Evolutionary conservation across 2,329 filamentous ascomycete species (phyloP), one percentile per base, ranked within the genome.

Genomic region (Fusarium sp.): DNA sequence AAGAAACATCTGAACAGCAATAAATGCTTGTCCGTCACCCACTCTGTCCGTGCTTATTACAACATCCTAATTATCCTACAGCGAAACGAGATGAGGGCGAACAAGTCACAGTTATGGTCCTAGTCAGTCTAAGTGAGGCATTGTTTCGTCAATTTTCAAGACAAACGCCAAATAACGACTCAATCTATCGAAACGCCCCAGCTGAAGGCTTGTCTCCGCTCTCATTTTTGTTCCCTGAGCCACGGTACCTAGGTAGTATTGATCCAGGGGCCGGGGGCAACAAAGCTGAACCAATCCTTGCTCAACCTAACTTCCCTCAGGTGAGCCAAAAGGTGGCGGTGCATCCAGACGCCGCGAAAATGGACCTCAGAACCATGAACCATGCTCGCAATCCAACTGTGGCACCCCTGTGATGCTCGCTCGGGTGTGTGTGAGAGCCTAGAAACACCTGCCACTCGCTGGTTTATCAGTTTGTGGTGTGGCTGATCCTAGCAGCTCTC

Each of bases 291-390:
- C 46, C 63, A 70, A 70, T 61, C 68, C 67, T 53, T 64, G 67
- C 57, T 54, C 56, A 37, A 29, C 28, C 63, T 55, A 63, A 66
- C 46, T 64, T 56, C 63, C 68, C 63, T 70, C 68, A 70, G 68
- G 68, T 70, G 68, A 70, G 64, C 58, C 54, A 63, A 66, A 49
- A 52, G 56, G 68, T 70, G 68, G 68, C 67, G 67, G 68, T 70
- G 68, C 68, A 54, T 41, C 54, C 42, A 26, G 44, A 53, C 63
- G 57, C 50, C 43, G 35, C 39, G 26, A 55, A 60, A 61, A 50
- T 39, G 47, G 49, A 44, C 55, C 62, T 60, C 37, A 48, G 23
- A 66, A 44, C 62, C 62, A 66, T 61, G 62, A 43, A 55, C 63
- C 61, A 48, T 59, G 39, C 23, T 56, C 37, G 18, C 47, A 49